Evolutionary conservation across 148 eudicot species (phyloP).

Genomic region (Silene latifolia): DNA sequence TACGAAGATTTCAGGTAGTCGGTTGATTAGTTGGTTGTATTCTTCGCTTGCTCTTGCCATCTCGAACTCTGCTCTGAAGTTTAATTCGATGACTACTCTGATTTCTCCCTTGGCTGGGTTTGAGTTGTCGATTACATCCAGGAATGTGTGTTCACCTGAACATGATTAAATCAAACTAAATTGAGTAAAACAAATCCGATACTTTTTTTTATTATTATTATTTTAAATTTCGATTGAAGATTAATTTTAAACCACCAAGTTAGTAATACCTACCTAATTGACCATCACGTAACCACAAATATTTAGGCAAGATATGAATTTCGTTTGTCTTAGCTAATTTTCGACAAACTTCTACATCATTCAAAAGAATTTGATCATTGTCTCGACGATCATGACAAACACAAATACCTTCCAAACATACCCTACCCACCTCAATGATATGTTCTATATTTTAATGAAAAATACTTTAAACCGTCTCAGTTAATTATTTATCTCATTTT

Average conservation of each 20-base stretch:
- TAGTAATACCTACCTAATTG: not conserved
- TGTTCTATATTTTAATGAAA: too few relatives aligned
- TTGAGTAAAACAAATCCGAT: not conserved
- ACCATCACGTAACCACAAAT: not conserved
- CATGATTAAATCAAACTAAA: not conserved
- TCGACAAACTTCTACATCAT: not conserved
- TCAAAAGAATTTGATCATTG: not conserved
- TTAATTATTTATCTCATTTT: too few relatives aligned
- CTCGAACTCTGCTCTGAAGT: constrained; percentile 75
- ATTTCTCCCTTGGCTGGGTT: constrained; percentile 52
- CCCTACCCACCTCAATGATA: not conserved
- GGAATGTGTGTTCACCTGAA: constrained; percentile 76
- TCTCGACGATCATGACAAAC: not conserved
- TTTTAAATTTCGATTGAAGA: not conserved
- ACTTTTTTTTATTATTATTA: not conserved
- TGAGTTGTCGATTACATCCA: constrained; percentile 62
- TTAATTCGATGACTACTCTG: constrained; percentile 67
- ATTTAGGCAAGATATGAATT: constrained; percentile 2
- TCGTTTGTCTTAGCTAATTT: not conserved
- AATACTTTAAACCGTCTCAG: too few relatives aligned
- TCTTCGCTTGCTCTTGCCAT: constrained; percentile 82
- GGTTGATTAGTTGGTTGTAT: constrained; percentile 54
- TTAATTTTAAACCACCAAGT: not conserved
- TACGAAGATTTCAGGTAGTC: constrained; percentile 69
- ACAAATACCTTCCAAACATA: constrained; percentile 7